A percentile compares a stretch with the other conserved stretches of the same genome.
phyloP scores from a whole-genome alignment of 306 rosid genomes.

The Hylodesmum podocarpum region DNA sequence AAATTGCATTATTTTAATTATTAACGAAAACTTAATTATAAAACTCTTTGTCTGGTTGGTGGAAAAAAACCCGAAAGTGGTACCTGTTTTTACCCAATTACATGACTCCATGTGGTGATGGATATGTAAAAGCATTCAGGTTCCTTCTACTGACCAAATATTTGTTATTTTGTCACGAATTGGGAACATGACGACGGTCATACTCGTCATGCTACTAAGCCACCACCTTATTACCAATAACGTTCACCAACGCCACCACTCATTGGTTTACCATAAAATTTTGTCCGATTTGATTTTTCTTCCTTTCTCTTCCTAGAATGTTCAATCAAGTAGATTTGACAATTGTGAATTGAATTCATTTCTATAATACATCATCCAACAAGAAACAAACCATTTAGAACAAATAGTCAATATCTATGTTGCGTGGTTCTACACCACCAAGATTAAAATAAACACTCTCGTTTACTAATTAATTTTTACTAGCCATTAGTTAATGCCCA shows the following conservation, averaged over 20 bases:
- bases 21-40: too few species aligned
- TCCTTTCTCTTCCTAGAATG: not conserved
- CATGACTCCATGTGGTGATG: not conserved
- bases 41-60: not conserved
- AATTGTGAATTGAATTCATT: not conserved
- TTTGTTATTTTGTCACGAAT: not conserved
- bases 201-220: constrained; percentile 3
- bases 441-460: not conserved
- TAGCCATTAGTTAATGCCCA: not conserved
- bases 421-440: not conserved
- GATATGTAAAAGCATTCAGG: not conserved
- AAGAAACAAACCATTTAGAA: not conserved
- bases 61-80: not conserved
- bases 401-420: not conserved
- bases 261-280: not conserved
- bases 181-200: not conserved
- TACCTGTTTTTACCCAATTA: not conserved
- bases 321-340: not conserved
- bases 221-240: not conserved
- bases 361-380: not conserved
- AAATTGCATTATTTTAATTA: too few species aligned
- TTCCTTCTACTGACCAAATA: not conserved
- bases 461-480: not conserved
- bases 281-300: not conserved
- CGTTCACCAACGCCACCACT: not conserved